Conservation (phyloP, 2,329 filamentous ascomycete genomes). For the Pseudofabraea citricarpa region DNA sequence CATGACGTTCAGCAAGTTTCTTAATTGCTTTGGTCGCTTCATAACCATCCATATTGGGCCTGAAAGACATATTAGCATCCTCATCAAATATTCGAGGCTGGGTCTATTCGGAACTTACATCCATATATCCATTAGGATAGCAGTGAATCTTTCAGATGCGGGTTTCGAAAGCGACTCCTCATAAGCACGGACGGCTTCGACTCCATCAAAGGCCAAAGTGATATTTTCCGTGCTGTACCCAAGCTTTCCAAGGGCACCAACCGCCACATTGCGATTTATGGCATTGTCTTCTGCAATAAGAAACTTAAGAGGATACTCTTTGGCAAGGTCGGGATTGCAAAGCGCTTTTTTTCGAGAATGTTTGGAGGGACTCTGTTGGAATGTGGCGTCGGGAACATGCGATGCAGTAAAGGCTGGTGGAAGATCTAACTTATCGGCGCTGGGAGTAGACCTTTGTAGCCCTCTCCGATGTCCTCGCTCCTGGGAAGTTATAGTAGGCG, state of each 20-base stretch:
- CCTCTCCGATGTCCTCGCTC: neutral
- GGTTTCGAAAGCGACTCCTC: conserved; percentile 32
- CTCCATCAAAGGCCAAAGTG: conserved; percentile 62
- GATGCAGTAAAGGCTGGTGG: neutral
- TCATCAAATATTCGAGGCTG: no score
- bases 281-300: conserved; percentile 70
- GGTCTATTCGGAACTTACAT: no score
- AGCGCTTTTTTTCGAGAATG: conserved; percentile 8
- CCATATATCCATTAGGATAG: conserved; percentile 72
- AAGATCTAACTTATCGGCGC: neutral
- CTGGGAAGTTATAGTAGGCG: conserved; percentile 12
- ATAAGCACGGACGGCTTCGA: conserved; percentile 61
- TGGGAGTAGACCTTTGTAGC: neutral
- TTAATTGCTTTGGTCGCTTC: conserved; percentile 62
- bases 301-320: conserved; percentile 59
- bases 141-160: conserved; percentile 42
- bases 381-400: neutral
- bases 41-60: conserved; percentile 65
- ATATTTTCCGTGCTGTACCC: conserved; percentile 53
- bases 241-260: conserved; percentile 62
- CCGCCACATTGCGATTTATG: conserved; percentile 64
- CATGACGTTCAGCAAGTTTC: conserved; percentile 17
- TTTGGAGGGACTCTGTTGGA: conserved; percentile 1
- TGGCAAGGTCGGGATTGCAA: conserved; percentile 53
- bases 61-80: no score